Evolutionary conservation across 306 rosid species (phyloP).

Genomic region (Morella rubra): DNA sequence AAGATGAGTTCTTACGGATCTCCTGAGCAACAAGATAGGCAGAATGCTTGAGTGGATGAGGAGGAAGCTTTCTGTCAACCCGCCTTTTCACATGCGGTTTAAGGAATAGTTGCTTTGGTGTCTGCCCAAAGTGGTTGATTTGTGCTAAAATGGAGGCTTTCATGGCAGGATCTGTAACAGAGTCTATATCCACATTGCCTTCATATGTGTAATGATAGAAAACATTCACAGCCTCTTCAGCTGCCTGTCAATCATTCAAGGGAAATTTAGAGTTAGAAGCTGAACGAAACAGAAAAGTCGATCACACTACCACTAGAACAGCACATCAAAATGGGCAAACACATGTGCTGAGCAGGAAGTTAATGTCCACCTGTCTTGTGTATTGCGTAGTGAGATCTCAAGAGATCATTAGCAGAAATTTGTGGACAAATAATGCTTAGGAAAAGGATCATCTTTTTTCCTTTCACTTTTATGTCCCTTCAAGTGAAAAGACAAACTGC

Average conservation of each 20-base stretch:
- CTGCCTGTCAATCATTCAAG: constrained; percentile 62
- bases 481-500: not conserved
- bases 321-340: not conserved
- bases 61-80: constrained; percentile 71
- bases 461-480: not conserved
- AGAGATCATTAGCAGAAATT: not conserved
- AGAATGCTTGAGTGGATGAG: constrained; percentile 93
- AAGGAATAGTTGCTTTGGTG: constrained; percentile 93
- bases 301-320: constrained; percentile 1
- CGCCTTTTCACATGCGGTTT: constrained; percentile 89
- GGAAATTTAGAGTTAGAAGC: constrained; percentile 33
- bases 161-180: constrained; percentile 96
- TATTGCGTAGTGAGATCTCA: not conserved
- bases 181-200: constrained; percentile 98
- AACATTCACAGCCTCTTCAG: constrained; percentile 96
- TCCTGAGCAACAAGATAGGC: constrained; percentile 70
- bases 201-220: constrained; percentile 97
- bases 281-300: constrained; percentile 5
- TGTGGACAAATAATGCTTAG: not conserved
- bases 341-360: not conserved
- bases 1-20: constrained; percentile 70
- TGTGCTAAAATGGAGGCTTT: constrained; percentile 99
- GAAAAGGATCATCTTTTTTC: not conserved
- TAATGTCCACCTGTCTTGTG: not conserved
- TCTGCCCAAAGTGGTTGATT: constrained; percentile 99